These are phyloP conservation scores for Phytophthora niederhauseri DNA, from an alignment of 352 stramenopile species.

Conservation along the genomic window DNA sequence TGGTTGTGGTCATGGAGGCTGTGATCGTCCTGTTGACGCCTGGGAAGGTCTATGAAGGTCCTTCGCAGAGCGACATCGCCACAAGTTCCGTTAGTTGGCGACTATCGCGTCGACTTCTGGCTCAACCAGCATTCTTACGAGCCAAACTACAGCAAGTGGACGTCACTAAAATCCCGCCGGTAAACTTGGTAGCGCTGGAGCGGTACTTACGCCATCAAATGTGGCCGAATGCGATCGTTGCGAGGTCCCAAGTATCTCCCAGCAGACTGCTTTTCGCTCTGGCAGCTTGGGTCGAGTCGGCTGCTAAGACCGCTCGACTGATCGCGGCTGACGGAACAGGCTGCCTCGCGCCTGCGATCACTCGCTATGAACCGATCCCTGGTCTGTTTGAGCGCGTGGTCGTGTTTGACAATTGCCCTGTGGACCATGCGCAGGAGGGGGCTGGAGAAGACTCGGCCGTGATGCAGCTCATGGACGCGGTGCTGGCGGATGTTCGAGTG, in stretches of 20 bases:
- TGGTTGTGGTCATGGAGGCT: slow-evolving; percentile 83
- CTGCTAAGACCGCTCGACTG: slow-evolving; percentile 36
- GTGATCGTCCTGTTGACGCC: slow-evolving; percentile 83
- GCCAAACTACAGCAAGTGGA: slow-evolving; percentile 53
- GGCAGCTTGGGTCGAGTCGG: slow-evolving; percentile 57
- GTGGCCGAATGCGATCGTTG: slow-evolving; percentile 50
- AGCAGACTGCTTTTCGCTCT: slow-evolving; percentile 54
- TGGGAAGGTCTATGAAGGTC: slow-evolving; percentile 61
- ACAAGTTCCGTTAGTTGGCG: slow-evolving; percentile 76
- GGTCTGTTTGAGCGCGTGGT: slow-evolving; percentile 76
- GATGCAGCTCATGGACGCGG: slow-evolving; percentile 62
- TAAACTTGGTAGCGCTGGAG: slow-evolving; percentile 65
- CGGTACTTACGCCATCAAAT: slow-evolving; percentile 55
- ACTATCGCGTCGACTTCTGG: slow-evolving; percentile 60
- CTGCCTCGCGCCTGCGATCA: slow-evolving; percentile 55
- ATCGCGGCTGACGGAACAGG: slow-evolving; percentile 43
- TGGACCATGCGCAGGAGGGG: slow-evolving; percentile 13
- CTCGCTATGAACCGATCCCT: slow-evolving; percentile 48
- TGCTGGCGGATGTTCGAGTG: slow-evolving; percentile 68
- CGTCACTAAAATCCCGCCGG: slow-evolving; percentile 42
- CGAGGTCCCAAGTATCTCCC: slow-evolving; percentile 31
- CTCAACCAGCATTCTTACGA: slow-evolving; percentile 51
- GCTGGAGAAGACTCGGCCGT: slow-evolving; percentile 33
- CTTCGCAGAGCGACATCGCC: slow-evolving; percentile 32
- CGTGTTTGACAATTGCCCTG: slow-evolving; percentile 47